Percentiles rank a stretch among this genome's conserved stretches.
Conservation (phyloP, 2,329 filamentous ascomycete genomes). For the Sclerotinia subarctica region DNA sequence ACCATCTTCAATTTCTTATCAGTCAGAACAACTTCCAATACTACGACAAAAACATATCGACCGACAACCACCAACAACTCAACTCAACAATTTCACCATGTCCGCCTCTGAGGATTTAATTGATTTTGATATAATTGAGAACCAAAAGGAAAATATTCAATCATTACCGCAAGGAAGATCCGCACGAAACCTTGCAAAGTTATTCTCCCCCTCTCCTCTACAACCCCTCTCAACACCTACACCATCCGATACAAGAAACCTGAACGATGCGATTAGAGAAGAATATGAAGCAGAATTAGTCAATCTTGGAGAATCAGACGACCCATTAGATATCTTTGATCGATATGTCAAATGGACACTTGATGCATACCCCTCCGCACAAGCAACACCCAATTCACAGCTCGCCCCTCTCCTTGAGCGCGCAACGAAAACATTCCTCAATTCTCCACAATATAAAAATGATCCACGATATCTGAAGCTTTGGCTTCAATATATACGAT, state of each 20-base stretch:
- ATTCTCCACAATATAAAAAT: constrained; percentile 86
- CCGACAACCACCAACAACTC: neutral
- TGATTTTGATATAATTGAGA: constrained; percentile 89
- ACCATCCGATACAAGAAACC: constrained; percentile 68
- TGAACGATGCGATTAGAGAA: constrained; percentile 75
- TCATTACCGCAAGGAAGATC: constrained; percentile 84
- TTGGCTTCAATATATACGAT: constrained; percentile 89
- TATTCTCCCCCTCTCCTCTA: constrained; percentile 67
- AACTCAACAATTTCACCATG: constrained; percentile 25
- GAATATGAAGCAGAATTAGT: constrained; percentile 84
- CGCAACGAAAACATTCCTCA: constrained; percentile 85
- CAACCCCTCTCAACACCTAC: constrained; percentile 60
- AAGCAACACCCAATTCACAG: constrained; percentile 88
- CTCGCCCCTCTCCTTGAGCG: constrained; percentile 85
- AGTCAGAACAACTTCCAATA: neutral
- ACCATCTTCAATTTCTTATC: neutral
- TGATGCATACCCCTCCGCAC: constrained; percentile 89
- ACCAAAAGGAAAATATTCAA: constrained; percentile 97
- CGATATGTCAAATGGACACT: constrained; percentile 97
- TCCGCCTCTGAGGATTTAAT: constrained; percentile 56
- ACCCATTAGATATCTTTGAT: constrained; percentile 92
- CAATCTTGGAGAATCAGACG: constrained; percentile 79
- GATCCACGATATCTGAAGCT: constrained; percentile 90
- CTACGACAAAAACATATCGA: neutral
- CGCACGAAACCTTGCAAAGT: constrained; percentile 79